Evolutionary conservation across 768 basidiomycete species (phyloP).

Genomic region (Ramaria sp.): DNA sequence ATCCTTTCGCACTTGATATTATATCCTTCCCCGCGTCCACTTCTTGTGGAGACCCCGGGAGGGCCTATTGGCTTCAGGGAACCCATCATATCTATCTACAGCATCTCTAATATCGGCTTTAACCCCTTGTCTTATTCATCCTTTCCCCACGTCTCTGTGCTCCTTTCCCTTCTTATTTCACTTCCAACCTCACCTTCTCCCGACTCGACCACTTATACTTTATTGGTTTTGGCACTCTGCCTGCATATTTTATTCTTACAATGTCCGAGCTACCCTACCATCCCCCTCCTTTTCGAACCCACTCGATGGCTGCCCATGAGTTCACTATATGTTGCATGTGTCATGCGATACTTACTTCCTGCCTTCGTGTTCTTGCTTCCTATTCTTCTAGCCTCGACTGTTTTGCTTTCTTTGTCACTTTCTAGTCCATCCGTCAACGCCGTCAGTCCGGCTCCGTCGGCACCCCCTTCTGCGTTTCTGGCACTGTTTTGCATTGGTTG

Average conservation of each 20-base stretch:
- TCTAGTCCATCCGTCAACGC: neutral
- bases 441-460: neutral
- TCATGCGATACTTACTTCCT: neutral
- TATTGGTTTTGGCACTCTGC: neutral
- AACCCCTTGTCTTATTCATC: neutral
- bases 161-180: neutral
- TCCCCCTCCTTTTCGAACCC: conserved; percentile 4
- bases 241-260: conserved; percentile 7
- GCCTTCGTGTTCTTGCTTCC: conserved; percentile 1
- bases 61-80: neutral
- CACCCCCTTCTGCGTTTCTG: conserved; percentile 3
- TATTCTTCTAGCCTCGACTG: neutral
- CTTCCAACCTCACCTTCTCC: neutral
- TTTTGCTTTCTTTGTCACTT: conserved; percentile 2
- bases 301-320: neutral
- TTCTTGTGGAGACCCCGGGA: neutral
- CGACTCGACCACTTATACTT: neutral
- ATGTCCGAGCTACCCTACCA: neutral
- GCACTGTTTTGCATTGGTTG: neutral
- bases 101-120: conserved; percentile 2
- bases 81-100: neutral
- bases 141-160: neutral
- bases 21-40: neutral
- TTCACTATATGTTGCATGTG: neutral
- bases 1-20: neutral